These are phyloP conservation scores for Krasilnikovozyma curviuscula DNA, from an alignment of 768 basidiomycete species.

Conservation along the genomic window DNA sequence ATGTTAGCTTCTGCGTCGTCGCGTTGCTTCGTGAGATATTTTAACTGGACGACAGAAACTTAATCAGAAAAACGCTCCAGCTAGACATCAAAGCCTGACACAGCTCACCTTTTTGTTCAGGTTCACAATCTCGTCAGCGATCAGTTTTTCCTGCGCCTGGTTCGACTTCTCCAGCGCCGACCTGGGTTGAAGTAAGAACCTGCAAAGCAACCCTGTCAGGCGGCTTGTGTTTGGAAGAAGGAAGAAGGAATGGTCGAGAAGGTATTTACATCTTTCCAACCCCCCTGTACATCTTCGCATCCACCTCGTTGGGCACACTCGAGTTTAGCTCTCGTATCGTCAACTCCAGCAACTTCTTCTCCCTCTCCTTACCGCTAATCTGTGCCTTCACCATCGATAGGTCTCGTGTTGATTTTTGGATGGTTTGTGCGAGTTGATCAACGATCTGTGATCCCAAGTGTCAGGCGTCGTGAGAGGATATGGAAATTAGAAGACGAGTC, in stretches of 20 bases:
- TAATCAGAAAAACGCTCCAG: too few species aligned
- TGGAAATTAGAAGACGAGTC: too few species aligned
- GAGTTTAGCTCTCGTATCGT: constrained; percentile 64
- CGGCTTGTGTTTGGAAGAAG: neutral
- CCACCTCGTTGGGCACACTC: constrained; percentile 37
- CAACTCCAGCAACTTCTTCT: constrained; percentile 70
- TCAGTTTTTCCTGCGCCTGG: constrained; percentile 55
- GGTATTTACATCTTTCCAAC: constrained; percentile 75
- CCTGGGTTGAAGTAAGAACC: constrained; percentile 79
- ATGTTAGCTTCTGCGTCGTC: too few species aligned
- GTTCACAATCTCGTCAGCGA: constrained; percentile 61
- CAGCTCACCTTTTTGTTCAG: constrained; percentile 61
- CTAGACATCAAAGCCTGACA: too few species aligned
- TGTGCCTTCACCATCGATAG: constrained; percentile 58
- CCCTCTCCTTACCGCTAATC: constrained; percentile 59
- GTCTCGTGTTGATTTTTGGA: too few species aligned
- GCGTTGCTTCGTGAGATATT: too few species aligned
- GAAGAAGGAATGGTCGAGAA: neutral
- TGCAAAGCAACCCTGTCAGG: constrained; percentile 22
- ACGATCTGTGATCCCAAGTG: too few species aligned
- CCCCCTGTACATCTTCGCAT: constrained; percentile 75
- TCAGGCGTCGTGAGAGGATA: too few species aligned
- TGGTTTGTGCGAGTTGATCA: too few species aligned
- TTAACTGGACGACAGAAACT: too few species aligned
- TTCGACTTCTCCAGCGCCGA: constrained; percentile 58